Base-by-base conservation (phyloP, 1,284 basidiomycete genomes). In the Sanghuangporus baumii region DNA sequence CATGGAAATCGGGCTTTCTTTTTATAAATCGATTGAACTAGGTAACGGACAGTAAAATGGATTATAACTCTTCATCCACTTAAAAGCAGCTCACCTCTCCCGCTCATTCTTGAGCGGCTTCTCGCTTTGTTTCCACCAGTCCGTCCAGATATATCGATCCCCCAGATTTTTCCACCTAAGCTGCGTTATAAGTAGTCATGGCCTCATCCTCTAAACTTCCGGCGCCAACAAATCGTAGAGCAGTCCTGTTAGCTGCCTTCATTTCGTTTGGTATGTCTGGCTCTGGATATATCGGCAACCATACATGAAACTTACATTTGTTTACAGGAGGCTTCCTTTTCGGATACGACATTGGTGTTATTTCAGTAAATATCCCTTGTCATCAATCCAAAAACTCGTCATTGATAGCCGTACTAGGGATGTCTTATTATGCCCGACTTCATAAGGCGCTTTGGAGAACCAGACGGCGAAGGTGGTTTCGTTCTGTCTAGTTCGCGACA, bases 351-450 rank as follows among this genome's bases (percentile, higher is more conserved):
- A 87, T 88, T 73, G 85, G 86, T 71, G 85, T 89, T 63, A 88
- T 89, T 61, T 82, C 79, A 46, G 81, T 81, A 64, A 43, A 72
- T 69, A 11, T 18, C 9, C 11, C 16, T 46, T 16, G 47, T 46
- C 57, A 26, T 60, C 8, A 57, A 3, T 2, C 11, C 58, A 47
- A 38, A 37, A n/a, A 40, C 48, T 26, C 43, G 18, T 7, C 31
- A 52, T 38, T 11, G 23, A 23, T 51, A 26, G 20, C 56, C 66
- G 34, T 43, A 67, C 2, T 69, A 89, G 83, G 88, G 90, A 80
- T 91, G 88, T 71, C 75, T 91, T 34, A 89, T 91, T 65, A 91
- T 91, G 88, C 82, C 83, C 7, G 88, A 91, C 71, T 92, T 93
- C 71, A 78, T 89, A 64, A 66, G 75, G 60, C 81, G 87, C 18